Base-by-base conservation (phyloP, 306 rosid genomes). In the Delonix regia region DNA sequence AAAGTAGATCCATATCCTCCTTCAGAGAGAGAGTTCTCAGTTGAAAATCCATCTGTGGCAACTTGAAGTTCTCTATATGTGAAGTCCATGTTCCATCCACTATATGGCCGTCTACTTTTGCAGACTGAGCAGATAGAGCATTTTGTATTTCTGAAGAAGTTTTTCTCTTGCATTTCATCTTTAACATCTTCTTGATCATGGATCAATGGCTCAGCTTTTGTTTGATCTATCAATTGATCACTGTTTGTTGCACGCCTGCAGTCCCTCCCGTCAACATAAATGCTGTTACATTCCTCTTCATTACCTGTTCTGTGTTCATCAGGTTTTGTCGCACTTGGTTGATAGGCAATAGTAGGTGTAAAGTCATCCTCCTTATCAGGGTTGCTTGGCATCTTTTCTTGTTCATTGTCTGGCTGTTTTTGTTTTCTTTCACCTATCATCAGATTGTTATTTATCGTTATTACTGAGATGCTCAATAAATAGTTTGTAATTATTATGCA, bases 21-120 rank as follows among this genome's bases (percentile, higher is more conserved):
- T 81, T 89, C 88, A 33, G 98, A 85, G 59, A 93, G 76, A 66
- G 74, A 89, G 71, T 88, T 93, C 52, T 60, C 74, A 11, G 22
- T 24, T 7, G 97, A 88, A 73, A 94, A 91, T 9, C 86, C 85
- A 19, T 81, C 81, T 30, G 98, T 91, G 18, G 96, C 96, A 64
- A 65, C 83, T 5, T 73, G 79, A 52, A 94, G 86, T 63, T 91
- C 94, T 69, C 78, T 74, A 78, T 88, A 82, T 3, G 89, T 83
- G 80, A 90, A 94, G 73, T 94, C 89, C 72, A 76, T 88, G 42
- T 63, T 75, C 86, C 82, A 79, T 78, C 66, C 86, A 39, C 76
- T 73, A 72, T 42, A 71, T 9, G 97, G 97, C 53, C 91, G 76
- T 52, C 82, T 80, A 33, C 74, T 87, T 33, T 83, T 75, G 86